Evolutionary conservation across 352 stramenopile species (phyloP), one percentile per base, ranked within the genome.

Genomic region (Phytophthora rubi): DNA sequence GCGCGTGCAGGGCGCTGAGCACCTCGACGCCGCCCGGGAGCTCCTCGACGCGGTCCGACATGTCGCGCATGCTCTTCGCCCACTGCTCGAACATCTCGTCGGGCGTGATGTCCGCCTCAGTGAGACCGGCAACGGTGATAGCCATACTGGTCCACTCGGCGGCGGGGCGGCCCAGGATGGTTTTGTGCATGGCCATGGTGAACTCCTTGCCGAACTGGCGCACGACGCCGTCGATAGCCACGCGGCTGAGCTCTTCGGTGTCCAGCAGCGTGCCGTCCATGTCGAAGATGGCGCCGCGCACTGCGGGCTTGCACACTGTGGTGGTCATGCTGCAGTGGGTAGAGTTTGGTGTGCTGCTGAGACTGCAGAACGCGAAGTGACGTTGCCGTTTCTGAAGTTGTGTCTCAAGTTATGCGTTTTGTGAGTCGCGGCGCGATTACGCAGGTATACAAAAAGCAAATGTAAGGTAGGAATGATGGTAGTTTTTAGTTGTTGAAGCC

Each of bases 251-350:
- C 65, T 82, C 78, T 57, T 95, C 88, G 28, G 86, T 93, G 69
- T 95, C 88, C 64, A 95, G 76, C 49, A 95, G 67, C 42, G 88
- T 95, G 56, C 88, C 88, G 67, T 95, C 88, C 68, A 95, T 83
- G 69, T 95, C 87, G 62, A 95, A 95, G 73, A 95, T 90, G 44
- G 73, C 81, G 57, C 81, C 83, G 44, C 76, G 60, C 26, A 87
- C 53, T 15, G 62, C 51, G 28, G 54, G 68, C 39, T 82, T 76
- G 7, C 42, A 30, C 6, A 55, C 15, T n/a, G 53, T 26, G 8
- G 52, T 70, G 47, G 62, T 70, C 59, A 76, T 74, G 5, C 23
- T 26, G 49, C 35, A 15, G 16, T 9, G 21, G 44, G 3, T 53
- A 18, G 15, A 49, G 30, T 51, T 0, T n/a, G 16, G 35, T 63